Percentiles rank a stretch among this genome's conserved stretches.
Conservation (phyloP, 2,329 filamentous ascomycete species). For the Aureobasidium vineae region DNA sequence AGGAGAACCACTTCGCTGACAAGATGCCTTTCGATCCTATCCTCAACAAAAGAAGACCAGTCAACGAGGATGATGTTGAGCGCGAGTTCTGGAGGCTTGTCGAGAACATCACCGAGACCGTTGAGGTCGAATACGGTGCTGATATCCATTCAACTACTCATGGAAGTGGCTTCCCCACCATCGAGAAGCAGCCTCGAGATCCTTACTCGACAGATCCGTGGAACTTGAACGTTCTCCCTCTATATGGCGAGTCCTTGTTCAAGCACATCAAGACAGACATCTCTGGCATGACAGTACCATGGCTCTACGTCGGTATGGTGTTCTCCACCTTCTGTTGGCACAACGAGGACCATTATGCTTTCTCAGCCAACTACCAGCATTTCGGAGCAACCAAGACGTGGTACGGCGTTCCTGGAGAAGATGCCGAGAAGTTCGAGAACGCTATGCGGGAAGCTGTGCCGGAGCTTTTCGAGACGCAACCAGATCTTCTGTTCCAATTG, state of each 20-base stretch:
- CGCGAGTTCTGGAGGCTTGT: conserved; percentile 96
- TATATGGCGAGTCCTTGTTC: conserved; percentile 89
- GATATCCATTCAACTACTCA: conserved; percentile 98
- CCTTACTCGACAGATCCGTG: conserved; percentile 86
- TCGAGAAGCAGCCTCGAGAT: conserved; percentile 85
- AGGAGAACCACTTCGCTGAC: conserved; percentile 86
- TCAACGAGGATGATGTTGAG: conserved; percentile 94
- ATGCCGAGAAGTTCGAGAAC: conserved; percentile 90
- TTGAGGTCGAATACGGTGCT: conserved; percentile 96
- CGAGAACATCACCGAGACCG: conserved; percentile 88
- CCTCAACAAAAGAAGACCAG: conserved; percentile 73
- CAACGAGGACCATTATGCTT: conserved; percentile 96
- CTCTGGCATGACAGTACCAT: conserved; percentile 98
- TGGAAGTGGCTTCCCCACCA: conserved; percentile 92
- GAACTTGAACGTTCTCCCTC: conserved; percentile 91
- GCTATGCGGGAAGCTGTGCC: conserved; percentile 95
- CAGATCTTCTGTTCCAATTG: conserved; percentile 91
- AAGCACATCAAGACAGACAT: conserved; percentile 98
- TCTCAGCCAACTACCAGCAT: conserved; percentile 97
- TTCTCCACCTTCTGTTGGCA: conserved; percentile 99
- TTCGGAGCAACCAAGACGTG: conserved; percentile 98
- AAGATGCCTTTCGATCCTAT: conserved; percentile 87
- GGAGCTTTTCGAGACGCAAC: conserved; percentile 94
- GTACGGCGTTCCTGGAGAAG: conserved; percentile 95
- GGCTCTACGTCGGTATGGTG: conserved; percentile 99